Base-by-base conservation (phyloP, 2,329 filamentous ascomycete species). In the Atkinsonella texensis region DNA sequence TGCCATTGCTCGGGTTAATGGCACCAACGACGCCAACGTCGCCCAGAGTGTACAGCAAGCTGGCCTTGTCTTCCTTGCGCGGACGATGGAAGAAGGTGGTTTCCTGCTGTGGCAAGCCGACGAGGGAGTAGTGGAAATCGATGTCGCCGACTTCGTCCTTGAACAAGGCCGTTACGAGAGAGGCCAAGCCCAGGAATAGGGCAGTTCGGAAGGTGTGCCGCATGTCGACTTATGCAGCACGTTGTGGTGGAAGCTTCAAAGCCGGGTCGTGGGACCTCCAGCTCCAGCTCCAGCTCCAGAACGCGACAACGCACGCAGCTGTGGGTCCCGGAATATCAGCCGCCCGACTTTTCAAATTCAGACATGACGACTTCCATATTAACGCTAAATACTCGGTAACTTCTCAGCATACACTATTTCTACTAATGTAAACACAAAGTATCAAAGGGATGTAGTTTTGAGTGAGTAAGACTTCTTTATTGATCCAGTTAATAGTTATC, bases 31-130 rank as follows among this genome's bases (percentile, higher is more conserved):
- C 79, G 39, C 83, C 81, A 47, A 89, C 77, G 53, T 96, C 87
- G 57, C 88, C 94, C 44, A 97, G 73, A 0, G 93, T 94, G 67
- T 96, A 98, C 49, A 98, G 77, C 39, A 98, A 76, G 50, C 87
- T 91, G 38, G 90, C 90, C 67, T 87, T 89, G 56, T 91, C 90
- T 59, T 84, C 80, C 56, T 80, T 77, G 62, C 85, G 79, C 40
- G 93, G 91, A 59, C 84, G 85, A 71, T 96, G 89, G 80, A 97
- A 97, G 77, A 97, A 94, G 59, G 91, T 96, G 55, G 88, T 87
- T 56, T 87, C 81, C 65, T 80, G 74, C 65, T 85, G 85, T 51
- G 93, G 89, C 39, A 87, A 71, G 62, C 93, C 93, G 62, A 98
- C 74, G 47, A 97, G 83, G 57, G 87, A 81, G 72, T 95, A 83